These are phyloP conservation scores for Vickermania spadyakhi DNA, from an alignment of 208 protist genomes.

Conservation along the genomic window DNA sequence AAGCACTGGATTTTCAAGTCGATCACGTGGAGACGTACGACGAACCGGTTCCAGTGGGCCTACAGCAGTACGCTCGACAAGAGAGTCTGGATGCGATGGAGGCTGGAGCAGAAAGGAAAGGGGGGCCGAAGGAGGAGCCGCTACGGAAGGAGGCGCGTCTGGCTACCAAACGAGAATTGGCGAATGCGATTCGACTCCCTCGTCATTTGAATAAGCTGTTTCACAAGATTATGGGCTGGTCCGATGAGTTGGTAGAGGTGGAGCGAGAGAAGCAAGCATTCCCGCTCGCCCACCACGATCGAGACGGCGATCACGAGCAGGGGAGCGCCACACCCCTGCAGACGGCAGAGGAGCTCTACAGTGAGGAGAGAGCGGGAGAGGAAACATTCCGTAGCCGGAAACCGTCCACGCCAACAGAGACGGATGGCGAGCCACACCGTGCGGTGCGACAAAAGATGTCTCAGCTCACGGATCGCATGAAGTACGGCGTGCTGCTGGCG, in stretches of 20 bases:
- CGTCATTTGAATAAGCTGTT: constrained; percentile 85
- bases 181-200: constrained; percentile 70
- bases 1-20: constrained; percentile 65
- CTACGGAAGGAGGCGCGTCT: no score
- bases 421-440: background rate
- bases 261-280: constrained; percentile 30
- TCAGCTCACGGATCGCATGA: constrained; percentile 59
- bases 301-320: background rate
- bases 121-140: no score
- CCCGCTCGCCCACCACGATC: background rate
- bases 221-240: constrained; percentile 91
- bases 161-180: constrained; percentile 39
- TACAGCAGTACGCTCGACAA: constrained; percentile 57
- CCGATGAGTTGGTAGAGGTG: constrained; percentile 71
- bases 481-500: constrained; percentile 85
- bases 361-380: background rate
- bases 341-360: constrained; percentile 4
- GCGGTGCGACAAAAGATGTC: constrained; percentile 47
- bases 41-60: constrained; percentile 39
- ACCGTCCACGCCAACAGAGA: background rate
- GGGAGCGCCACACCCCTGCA: constrained; percentile 1
- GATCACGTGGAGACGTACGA: constrained; percentile 49
- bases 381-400: background rate
- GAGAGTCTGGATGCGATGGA: no score
- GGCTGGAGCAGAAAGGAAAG: no score